These are phyloP conservation scores for Xylariaceae sp. DNA, from an alignment of 2,329 filamentous ascomycete species.

Conservation along the genomic window DNA sequence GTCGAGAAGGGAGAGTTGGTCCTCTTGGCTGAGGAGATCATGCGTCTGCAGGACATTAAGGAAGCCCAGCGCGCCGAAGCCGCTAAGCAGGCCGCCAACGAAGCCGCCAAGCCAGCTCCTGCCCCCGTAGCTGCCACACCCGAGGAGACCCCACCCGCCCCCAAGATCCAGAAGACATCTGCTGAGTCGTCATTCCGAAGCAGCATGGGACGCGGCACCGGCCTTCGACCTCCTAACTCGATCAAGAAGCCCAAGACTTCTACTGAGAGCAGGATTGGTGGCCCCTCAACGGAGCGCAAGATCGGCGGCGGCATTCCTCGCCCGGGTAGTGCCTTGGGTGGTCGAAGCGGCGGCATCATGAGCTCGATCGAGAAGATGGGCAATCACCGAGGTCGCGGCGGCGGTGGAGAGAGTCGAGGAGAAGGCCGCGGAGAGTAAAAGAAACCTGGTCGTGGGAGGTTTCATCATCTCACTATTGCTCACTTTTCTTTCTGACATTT, in stretches of 20 bases:
- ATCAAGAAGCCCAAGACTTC: slow-evolving; percentile 32
- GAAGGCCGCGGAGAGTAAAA: slow-evolving; percentile 1
- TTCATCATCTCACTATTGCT: no score
- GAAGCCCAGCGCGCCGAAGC: no score
- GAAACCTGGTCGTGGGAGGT: not conserved
- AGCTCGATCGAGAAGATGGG: slow-evolving; percentile 88
- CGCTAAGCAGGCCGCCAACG: no score
- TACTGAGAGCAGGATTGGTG: slow-evolving; percentile 44
- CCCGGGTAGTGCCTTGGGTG: slow-evolving; percentile 45
- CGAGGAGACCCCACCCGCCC: not conserved
- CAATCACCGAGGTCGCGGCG: slow-evolving; percentile 47
- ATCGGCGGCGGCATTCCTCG: slow-evolving; percentile 44
- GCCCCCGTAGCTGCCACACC: slow-evolving; percentile 12
- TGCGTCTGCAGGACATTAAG: slow-evolving; percentile 67
- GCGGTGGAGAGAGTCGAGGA: slow-evolving; percentile 3
- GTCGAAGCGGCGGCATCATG: slow-evolving; percentile 71
- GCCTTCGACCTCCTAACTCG: slow-evolving; percentile 58
- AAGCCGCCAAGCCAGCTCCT: slow-evolving; percentile 18
- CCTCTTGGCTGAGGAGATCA: slow-evolving; percentile 78
- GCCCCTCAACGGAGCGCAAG: slow-evolving; percentile 43
- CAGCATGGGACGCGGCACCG: slow-evolving; percentile 53
- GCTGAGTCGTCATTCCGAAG: slow-evolving; percentile 40
- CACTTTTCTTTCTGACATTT: no score
- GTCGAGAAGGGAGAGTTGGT: slow-evolving; percentile 83
- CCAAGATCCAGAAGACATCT: not conserved